Percentiles rank a stretch among this genome's conserved stretches.
These are phyloP conservation scores for Mrakia frigida DNA, from an alignment of 768 basidiomycete genomes.

Conservation along the genomic window DNA sequence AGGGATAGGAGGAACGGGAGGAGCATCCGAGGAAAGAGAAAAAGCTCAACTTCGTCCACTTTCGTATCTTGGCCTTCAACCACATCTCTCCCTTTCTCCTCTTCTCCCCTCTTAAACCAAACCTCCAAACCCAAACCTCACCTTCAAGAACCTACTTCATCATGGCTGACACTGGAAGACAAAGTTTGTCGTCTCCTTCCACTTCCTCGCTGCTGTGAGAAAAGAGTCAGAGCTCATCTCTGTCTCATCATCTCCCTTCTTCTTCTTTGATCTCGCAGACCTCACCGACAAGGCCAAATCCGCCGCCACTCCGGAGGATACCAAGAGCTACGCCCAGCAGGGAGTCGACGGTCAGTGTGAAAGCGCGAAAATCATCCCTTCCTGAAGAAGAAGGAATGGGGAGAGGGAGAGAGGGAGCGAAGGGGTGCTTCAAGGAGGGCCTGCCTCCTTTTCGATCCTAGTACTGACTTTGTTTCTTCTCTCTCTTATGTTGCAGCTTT, in stretches of 20 bases:
- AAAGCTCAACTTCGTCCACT: too few species aligned
- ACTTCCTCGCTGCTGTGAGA: background rate
- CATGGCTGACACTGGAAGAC: conserved; percentile 15
- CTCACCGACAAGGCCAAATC: conserved; percentile 33
- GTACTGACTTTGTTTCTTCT: background rate
- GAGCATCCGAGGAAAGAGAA: too few species aligned
- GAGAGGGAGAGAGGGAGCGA: too few species aligned
- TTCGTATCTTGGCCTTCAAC: background rate
- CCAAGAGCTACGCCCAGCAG: conserved; percentile 35
- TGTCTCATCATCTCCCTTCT: background rate
- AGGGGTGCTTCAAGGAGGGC: too few species aligned
- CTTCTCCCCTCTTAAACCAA: background rate
- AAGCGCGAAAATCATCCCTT: too few species aligned
- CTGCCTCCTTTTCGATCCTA: too few species aligned
- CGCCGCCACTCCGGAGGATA: conserved; percentile 39
- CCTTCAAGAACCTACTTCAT: background rate
- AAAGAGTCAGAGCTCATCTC: conserved; percentile 34
- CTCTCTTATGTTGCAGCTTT: background rate
- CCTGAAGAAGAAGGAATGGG: too few species aligned
- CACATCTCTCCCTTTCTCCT: background rate
- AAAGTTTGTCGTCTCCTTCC: conserved; percentile 5
- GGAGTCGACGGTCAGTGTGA: background rate
- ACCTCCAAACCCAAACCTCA: background rate
- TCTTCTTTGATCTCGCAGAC: background rate
- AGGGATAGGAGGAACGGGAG: too few species aligned